Conservation (phyloP, 352 stramenopile species). For the Pythium graminicola region DNA sequence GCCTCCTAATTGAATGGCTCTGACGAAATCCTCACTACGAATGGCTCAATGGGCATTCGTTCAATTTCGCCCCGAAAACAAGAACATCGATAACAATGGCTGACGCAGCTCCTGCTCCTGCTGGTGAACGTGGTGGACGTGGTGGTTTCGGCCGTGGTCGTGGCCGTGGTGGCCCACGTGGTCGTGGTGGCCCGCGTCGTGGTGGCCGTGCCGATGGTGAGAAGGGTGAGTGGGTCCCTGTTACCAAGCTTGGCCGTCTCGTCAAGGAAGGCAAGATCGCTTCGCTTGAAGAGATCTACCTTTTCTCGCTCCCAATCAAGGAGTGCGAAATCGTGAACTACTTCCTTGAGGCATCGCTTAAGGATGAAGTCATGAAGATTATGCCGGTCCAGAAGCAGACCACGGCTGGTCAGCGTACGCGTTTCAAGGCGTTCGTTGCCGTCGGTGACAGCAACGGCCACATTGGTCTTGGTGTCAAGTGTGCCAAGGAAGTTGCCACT, state of each 20-base stretch:
- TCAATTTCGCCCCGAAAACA: slow-evolving; percentile 71
- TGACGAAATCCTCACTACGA: neutral
- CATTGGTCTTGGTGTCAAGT: slow-evolving; percentile 99
- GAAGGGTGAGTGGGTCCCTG: slow-evolving; percentile 96
- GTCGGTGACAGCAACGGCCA: slow-evolving; percentile 98
- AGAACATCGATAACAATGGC: slow-evolving; percentile 69
- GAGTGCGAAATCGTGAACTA: slow-evolving; percentile 99
- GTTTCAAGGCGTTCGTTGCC: slow-evolving; percentile 99
- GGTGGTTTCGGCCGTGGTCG: slow-evolving; percentile 92
- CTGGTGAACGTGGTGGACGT: slow-evolving; percentile 87
- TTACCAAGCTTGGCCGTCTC: slow-evolving; percentile 99
- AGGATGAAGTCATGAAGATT: slow-evolving; percentile 99
- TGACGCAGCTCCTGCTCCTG: slow-evolving; percentile 59
- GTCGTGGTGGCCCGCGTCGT: slow-evolving; percentile 80
- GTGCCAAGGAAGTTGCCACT: slow-evolving; percentile 97
- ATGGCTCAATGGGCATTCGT: slow-evolving; percentile 61
- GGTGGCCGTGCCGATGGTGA: slow-evolving; percentile 86
- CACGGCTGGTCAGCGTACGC: slow-evolving; percentile 98
- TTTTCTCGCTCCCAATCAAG: slow-evolving; percentile 99
- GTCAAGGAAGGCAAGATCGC: slow-evolving; percentile 99
- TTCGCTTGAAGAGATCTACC: slow-evolving; percentile 99
- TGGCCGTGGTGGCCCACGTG: slow-evolving; percentile 70
- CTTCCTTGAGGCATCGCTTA: slow-evolving; percentile 97
- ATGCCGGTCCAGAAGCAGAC: slow-evolving; percentile 99
- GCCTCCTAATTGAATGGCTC: slow-evolving; percentile 3